Evolutionary conservation across 2,329 filamentous ascomycete species (phyloP), one percentile per base, ranked within the genome.

Genomic region (Colletotrichum liriopes): DNA sequence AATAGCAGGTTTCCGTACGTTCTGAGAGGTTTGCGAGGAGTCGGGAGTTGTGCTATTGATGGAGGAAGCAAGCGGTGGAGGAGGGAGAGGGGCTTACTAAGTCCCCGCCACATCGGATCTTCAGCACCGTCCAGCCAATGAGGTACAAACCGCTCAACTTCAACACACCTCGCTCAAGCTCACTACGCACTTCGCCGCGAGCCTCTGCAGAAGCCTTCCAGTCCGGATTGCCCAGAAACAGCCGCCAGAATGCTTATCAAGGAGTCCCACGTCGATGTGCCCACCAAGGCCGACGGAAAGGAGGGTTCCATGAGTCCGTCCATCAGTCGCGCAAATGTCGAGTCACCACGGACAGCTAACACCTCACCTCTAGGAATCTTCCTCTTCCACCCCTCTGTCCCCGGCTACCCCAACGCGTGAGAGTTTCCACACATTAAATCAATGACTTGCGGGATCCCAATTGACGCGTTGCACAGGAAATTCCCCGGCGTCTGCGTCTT

Each of bases 401-500:
- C 94, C 0, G 92, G 93, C 72, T 97, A 97, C 80, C 94, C 95
- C 37, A 92, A 96, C 76, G 95, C 95, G 82, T 95, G 91, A 78
- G 88, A 5, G 1, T 3, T 5, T 7, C 18, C 18, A 18, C 3
- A 8, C 29, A 5, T 6, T 2, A 6, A 5, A 1, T 5, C 14
- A 11, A 9, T 32, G n/a, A 5, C n/a, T 20, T 14, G 14, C 23
- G 23, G 9, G 8, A 23, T 20, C 1, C 3, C 43, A 55, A 72
- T 23, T 72, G 54, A 67, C 35, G 2, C 5, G 9, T 12, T 2
- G 1, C 37, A 5, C 41, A 90, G 90, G 39, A 86, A 87, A 61
- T 98, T 97, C 78, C 95, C 95, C 0, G 95, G 93, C 26, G 93
- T 98, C 6, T 93, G 94, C 18, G 87, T 98, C 68, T 98, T 97